Evolutionary conservation across 108 stramenopile genomes (phyloP).

Genomic region (Nannochloropsis oceanica): DNA sequence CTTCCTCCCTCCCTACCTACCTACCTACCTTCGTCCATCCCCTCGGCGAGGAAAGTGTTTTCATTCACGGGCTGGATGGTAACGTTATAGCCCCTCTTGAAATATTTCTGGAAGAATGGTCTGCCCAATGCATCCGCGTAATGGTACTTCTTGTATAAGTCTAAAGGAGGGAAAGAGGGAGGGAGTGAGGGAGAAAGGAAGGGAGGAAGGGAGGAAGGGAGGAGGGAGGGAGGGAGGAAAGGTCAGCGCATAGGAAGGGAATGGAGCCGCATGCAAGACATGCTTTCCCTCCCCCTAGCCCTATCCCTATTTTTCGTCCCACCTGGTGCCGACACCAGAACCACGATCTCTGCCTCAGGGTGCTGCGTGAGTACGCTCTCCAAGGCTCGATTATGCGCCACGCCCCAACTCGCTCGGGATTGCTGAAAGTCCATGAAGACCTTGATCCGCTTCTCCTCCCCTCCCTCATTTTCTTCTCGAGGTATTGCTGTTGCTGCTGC

Average conservation of each 20-base stretch:
- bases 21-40: too few relatives aligned
- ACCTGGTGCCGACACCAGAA: neutral
- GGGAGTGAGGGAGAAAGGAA: neutral
- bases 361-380: neutral
- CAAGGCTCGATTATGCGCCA: neutral
- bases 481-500: too few relatives aligned
- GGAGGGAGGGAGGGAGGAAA: neutral
- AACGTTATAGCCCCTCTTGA: neutral
- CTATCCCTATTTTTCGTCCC: neutral
- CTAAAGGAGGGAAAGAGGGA: neutral
- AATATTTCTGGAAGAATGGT: neutral
- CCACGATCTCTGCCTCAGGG: neutral
- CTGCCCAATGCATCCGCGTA: neutral
- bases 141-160: neutral
- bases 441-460: neutral
- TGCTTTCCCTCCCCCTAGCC: neutral
- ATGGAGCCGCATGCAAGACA: neutral
- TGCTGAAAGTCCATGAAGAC: neutral
- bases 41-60: neutral
- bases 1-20: too few relatives aligned
- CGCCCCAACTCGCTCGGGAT: neutral
- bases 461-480: too few relatives aligned
- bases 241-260: neutral
- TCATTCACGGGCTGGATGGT: neutral
- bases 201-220: neutral